A percentile compares a stretch with the other conserved stretches of the same genome.
Evolutionary conservation across 78 protist species (phyloP).

Genomic region (Emiliania huxleyi): DNA sequence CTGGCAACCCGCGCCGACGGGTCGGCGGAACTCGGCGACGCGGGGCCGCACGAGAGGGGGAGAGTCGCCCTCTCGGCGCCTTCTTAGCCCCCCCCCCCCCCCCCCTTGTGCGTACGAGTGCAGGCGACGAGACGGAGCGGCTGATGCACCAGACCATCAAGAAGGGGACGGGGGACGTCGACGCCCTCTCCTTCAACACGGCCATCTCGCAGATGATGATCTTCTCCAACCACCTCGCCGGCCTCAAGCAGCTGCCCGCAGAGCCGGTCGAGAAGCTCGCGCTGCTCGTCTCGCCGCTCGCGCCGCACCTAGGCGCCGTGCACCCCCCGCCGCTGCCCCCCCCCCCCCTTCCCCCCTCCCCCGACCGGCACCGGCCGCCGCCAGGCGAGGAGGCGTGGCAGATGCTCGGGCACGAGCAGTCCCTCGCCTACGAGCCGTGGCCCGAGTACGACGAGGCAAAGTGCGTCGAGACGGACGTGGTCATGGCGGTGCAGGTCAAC

Average conservation of each 20-base stretch:
- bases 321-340: too few relatives aligned
- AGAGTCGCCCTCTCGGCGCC: too few relatives aligned
- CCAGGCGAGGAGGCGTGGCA: conserved; percentile 32
- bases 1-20: not conserved
- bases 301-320: conserved; percentile 43
- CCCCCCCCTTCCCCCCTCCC: too few relatives aligned
- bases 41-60: too few relatives aligned
- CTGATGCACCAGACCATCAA: conserved; percentile 4
- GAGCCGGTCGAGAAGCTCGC: not conserved
- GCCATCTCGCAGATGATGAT: conserved; percentile 53
- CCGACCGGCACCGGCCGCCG: too few relatives aligned
- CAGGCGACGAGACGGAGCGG: conserved; percentile 29
- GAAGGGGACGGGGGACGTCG: conserved; percentile 24
- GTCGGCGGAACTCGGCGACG: not conserved
- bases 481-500: not conserved
- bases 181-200: conserved; percentile 41
- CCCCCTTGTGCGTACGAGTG: too few relatives aligned
- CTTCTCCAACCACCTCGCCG: not conserved
- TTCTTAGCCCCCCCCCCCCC: too few relatives aligned
- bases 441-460: not conserved
- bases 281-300: conserved; percentile 8
- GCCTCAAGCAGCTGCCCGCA: not conserved
- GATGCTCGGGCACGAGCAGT: not conserved
- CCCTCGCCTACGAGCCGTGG: conserved; percentile 16
- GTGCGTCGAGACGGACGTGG: not conserved